These are phyloP conservation scores for Colletotrichum falcatum DNA, from an alignment of 2,329 filamentous ascomycete genomes.

Conservation along the genomic window DNA sequence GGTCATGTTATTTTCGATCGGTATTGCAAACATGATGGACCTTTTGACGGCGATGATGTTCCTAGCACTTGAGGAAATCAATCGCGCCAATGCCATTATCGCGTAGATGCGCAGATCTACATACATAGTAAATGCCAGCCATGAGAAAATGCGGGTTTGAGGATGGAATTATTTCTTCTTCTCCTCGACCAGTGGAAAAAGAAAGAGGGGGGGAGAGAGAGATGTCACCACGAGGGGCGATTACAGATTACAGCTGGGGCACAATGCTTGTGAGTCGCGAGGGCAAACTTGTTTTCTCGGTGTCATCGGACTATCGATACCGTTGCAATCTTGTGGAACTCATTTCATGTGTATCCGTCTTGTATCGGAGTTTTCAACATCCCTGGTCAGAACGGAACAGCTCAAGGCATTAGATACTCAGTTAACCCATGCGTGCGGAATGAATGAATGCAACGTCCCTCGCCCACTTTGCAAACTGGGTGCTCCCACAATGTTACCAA, in stretches of 20 bases:
- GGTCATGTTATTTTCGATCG: neutral
- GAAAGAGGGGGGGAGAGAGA: no score
- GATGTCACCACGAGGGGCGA: neutral
- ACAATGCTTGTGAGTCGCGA: neutral
- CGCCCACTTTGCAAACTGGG: neutral
- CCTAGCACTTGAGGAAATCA: neutral
- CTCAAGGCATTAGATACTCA: neutral
- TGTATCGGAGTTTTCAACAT: neutral
- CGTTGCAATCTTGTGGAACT: neutral
- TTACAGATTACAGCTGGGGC: neutral
- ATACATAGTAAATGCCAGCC: no score
- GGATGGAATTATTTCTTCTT: no score
- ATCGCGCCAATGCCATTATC: neutral
- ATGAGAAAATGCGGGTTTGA: slow-evolving; percentile 4
- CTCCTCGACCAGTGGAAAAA: no score
- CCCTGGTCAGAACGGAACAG: neutral
- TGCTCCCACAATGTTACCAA: neutral
- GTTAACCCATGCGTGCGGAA: neutral
- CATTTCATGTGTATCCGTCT: neutral
- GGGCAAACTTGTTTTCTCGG: neutral
- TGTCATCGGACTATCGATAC: neutral
- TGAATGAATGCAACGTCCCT: neutral
- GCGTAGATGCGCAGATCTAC: slow-evolving; percentile 6
- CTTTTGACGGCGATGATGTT: neutral
- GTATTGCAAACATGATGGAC: neutral